phyloP scores from a whole-genome alignment of 345 rosid species.

The Salix exigua region DNA sequence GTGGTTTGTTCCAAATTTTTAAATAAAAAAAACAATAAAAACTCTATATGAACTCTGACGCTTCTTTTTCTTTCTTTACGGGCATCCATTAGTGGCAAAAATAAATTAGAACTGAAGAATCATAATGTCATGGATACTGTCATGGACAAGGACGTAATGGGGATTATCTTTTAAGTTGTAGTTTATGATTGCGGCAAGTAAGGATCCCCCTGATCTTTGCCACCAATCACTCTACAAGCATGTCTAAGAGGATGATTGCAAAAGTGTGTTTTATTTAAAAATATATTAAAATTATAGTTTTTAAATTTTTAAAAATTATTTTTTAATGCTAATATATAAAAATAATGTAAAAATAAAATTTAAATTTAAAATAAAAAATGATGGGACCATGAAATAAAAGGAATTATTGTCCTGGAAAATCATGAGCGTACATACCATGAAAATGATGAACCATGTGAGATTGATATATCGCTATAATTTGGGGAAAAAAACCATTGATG shows the following conservation, averaged over 20 bases:
- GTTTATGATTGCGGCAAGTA: slow-evolving; percentile 39
- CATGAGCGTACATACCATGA: not conserved
- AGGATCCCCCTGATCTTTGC: slow-evolving; percentile 35
- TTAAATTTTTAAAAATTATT: too few species aligned
- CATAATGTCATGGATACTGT: not conserved
- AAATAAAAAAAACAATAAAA: not conserved
- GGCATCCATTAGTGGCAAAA: not conserved
- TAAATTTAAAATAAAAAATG: too few species aligned
- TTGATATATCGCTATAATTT: not conserved
- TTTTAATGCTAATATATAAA: too few species aligned
- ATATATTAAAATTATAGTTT: too few species aligned
- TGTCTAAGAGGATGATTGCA: rapidly evolving
- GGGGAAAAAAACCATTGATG: not conserved
- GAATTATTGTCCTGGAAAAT: not conserved
- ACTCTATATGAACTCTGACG: not conserved
- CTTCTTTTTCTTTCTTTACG: not conserved
- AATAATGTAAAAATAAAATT: too few species aligned
- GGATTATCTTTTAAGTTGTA: slow-evolving; percentile 4
- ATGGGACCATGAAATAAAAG: slow-evolving; percentile 5
- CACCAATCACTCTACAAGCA: slow-evolving; percentile 2
- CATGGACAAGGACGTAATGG: slow-evolving; percentile 1
- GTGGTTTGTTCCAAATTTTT: not conserved
- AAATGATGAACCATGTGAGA: not conserved
- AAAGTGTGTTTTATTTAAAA: too few species aligned
- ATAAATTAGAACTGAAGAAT: slow-evolving; percentile 6